Percentiles rank a stretch among this genome's conserved stretches.
These are phyloP conservation scores for Diospyros lotus DNA, from an alignment of 148 eudicot genomes.

Conservation along the genomic window DNA sequence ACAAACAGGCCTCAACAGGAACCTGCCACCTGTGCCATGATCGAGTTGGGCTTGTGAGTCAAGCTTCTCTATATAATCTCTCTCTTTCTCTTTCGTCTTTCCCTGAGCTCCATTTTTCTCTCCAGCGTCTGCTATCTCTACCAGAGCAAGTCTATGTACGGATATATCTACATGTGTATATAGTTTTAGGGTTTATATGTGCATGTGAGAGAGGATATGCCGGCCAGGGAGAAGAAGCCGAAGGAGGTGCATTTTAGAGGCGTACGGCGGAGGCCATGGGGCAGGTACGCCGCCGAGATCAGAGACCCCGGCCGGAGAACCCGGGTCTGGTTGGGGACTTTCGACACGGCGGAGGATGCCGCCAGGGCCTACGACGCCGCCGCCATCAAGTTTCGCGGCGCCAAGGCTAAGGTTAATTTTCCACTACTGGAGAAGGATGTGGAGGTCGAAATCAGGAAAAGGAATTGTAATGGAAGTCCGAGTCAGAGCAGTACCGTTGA, in stretches of 20 bases:
- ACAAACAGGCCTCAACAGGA: too few species aligned
- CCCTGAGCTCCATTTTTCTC: background rate
- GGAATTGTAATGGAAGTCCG: constrained; percentile 25
- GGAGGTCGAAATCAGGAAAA: background rate
- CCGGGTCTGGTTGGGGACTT: constrained; percentile 75
- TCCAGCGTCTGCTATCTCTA: background rate
- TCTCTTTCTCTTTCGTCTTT: background rate
- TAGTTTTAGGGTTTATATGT: background rate
- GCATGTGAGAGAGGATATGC: constrained; percentile 11
- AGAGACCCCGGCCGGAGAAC: constrained; percentile 56
- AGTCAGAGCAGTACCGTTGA: constrained; percentile 56
- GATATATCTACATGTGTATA: too few species aligned
- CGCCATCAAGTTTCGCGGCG: constrained; percentile 65
- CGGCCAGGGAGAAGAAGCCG: constrained; percentile 6
- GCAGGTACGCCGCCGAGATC: constrained; percentile 71
- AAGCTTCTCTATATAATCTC: background rate
- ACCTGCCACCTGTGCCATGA: too few species aligned
- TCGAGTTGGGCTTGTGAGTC: too few species aligned
- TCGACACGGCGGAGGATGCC: constrained; percentile 65
- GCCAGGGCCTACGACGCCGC: constrained; percentile 66
- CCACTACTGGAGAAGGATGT: constrained; percentile 23
- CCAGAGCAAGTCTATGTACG: too few species aligned
- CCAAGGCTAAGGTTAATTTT: constrained; percentile 62
- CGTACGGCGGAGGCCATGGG: constrained; percentile 66
- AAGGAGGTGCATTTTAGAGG: constrained; percentile 52